A percentile compares a stretch with the other conserved stretches of the same genome.
Conservation (phyloP, 2,329 filamentous ascomycete genomes). For the Colletotrichum karsti region DNA sequence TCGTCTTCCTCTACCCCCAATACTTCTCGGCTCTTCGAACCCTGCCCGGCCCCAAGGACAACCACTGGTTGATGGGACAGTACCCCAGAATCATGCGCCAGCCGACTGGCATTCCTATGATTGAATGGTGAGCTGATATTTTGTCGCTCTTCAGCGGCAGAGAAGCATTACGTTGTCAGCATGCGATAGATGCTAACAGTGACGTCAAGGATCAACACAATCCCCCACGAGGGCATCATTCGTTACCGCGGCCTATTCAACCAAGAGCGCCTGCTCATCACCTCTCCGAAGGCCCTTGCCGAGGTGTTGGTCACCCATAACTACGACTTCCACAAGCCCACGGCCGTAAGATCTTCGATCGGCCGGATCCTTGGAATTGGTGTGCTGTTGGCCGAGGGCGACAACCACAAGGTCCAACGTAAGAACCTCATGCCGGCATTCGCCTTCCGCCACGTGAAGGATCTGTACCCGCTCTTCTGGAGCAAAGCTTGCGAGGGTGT, state of each 20-base stretch:
- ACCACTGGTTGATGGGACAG: constrained; percentile 59
- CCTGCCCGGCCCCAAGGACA: constrained; percentile 53
- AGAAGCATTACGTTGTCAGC: no score
- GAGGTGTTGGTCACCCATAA: constrained; percentile 75
- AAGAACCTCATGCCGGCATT: constrained; percentile 86
- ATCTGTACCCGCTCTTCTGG: constrained; percentile 89
- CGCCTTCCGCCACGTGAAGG: constrained; percentile 84
- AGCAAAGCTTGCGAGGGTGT: constrained; percentile 75
- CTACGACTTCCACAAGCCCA: constrained; percentile 76
- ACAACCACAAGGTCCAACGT: constrained; percentile 85
- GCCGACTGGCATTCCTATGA: constrained; percentile 53
- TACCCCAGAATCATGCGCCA: constrained; percentile 46
- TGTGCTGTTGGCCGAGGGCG: constrained; percentile 85
- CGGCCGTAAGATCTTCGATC: constrained; percentile 60
- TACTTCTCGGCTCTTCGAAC: constrained; percentile 58
- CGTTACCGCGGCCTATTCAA: constrained; percentile 72
- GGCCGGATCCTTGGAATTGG: constrained; percentile 74
- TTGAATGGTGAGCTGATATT: constrained; percentile 53
- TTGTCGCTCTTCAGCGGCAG: neutral
- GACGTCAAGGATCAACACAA: constrained; percentile 59
- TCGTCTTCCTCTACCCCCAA: constrained; percentile 56
- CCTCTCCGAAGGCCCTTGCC: constrained; percentile 70
- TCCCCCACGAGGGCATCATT: constrained; percentile 75
- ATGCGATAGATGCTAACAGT: constrained; percentile 22
- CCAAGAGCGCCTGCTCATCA: constrained; percentile 68